These are phyloP conservation scores for Botryotinia globosa DNA, from an alignment of 2,329 filamentous ascomycete species.

Conservation along the genomic window DNA sequence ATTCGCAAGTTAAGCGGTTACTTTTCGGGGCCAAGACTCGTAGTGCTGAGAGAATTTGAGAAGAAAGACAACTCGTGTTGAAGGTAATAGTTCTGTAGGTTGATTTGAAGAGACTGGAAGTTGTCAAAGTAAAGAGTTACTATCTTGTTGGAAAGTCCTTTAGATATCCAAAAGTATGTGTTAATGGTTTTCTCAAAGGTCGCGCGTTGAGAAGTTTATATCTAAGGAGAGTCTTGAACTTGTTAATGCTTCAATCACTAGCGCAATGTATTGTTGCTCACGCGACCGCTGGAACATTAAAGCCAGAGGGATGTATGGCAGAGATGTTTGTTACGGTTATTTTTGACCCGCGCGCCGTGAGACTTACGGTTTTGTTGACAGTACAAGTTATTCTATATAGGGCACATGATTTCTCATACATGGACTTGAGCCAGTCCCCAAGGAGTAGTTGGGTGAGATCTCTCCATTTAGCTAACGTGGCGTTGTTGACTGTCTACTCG, in stretches of 20 bases:
- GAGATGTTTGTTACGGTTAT: background rate
- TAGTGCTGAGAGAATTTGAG: background rate
- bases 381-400: background rate
- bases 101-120: background rate
- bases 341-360: background rate
- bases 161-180: background rate
- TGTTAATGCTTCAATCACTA: background rate
- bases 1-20: background rate
- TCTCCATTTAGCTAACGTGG: background rate
- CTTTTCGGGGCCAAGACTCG: background rate
- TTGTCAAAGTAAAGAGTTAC: background rate
- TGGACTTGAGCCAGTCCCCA: background rate
- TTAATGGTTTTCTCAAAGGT: background rate
- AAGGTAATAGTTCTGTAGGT: background rate
- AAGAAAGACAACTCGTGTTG: too few relatives aligned
- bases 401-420: background rate
- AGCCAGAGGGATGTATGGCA: background rate
- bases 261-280: background rate
- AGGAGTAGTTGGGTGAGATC: too few relatives aligned
- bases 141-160: background rate
- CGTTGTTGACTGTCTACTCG: background rate
- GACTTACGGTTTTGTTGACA: background rate
- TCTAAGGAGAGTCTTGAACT: background rate
- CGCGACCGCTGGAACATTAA: background rate
- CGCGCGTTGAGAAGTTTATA: background rate